Conservation (phyloP, 345 rosid genomes). For the Eucalyptus curtisii region DNA sequence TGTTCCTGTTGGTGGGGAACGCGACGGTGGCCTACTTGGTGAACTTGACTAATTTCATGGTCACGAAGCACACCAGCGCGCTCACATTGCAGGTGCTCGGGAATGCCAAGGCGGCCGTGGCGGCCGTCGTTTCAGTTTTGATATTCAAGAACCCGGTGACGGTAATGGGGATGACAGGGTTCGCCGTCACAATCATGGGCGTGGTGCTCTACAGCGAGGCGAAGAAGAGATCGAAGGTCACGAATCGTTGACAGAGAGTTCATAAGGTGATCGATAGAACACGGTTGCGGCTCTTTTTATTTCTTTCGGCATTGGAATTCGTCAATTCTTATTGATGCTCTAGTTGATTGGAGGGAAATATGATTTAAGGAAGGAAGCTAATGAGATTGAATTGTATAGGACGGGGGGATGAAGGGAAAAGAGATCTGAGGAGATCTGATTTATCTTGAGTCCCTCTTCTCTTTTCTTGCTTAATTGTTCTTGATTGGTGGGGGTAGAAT, state of each 20-base stretch:
- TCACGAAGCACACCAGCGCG: conserved; percentile 97
- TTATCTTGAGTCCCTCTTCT: background rate
- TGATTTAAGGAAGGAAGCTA: background rate
- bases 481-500: conserved; percentile 11
- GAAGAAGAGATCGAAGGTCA: conserved; percentile 92
- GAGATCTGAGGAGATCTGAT: conserved; percentile 3
- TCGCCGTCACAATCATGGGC: conserved; percentile 85
- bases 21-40: conserved; percentile 97
- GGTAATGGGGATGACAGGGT: conserved; percentile 84
- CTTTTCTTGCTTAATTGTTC: background rate
- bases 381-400: conserved; percentile 38
- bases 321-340: background rate
- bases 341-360: background rate
- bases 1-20: conserved; percentile 71
- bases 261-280: background rate
- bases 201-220: conserved; percentile 98
- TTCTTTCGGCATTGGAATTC: background rate
- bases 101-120: conserved; percentile 96
- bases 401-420: conserved; percentile 4
- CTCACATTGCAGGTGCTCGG: conserved; percentile 95
- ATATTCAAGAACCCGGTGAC: conserved; percentile 95
- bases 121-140: conserved; percentile 87
- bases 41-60: conserved; percentile 88
- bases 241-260: background rate
- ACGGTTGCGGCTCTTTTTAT: conserved; percentile 11